Evolutionary conservation across 192 early-diverging fungal species (phyloP), one percentile per base, ranked within the genome.

Genomic region (Diversispora eburnea): DNA sequence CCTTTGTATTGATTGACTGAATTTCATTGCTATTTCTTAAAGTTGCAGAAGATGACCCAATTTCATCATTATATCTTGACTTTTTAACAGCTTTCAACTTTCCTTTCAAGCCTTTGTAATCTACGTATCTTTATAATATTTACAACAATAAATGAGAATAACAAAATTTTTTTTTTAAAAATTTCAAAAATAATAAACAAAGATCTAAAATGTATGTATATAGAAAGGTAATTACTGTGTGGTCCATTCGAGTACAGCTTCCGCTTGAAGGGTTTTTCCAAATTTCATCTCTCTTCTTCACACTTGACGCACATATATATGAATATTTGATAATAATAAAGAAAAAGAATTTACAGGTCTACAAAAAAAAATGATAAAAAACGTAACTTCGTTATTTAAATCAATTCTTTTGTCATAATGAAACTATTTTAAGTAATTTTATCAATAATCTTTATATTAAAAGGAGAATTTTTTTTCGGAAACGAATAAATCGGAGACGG

Each of bases 71-170:
- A 8, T 45, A 4, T 43, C n/a, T 63, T n/a, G 25, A 33, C 17
- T 8, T 15, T 49, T 49, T 8, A 6, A 66, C 10, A 12, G 1
- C 1, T 13, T 9, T n/a, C 8, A 66, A 19, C 9, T 13, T 25
- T 22, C 19, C 48, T 25, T 48, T 46, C 3, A 66, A 47, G n/a
- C 20, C 46, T 66, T 66, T 66, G 25, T 66, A 66, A 47, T 66
- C 46, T 3, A 66, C 48, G 25, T 66, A 66, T 15, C 64, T 66
- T 41, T 17, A 62, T 12, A 25, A n/a, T 10, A 15, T 43, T 39
- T 5, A 17, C 15, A 8, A 45, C 8, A 41, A 45, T 17, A 17
- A 42, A 63, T 15, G 4, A 48, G 20, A 22, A 0, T 6, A 58
- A 58, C 6, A 57, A 5, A 57, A 57, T n/a, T 7, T 57, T n/a